Evolutionary conservation across 148 eudicot species (phyloP), one percentile per base, ranked within the genome.

Genomic region (Heliosperma pusillum): DNA sequence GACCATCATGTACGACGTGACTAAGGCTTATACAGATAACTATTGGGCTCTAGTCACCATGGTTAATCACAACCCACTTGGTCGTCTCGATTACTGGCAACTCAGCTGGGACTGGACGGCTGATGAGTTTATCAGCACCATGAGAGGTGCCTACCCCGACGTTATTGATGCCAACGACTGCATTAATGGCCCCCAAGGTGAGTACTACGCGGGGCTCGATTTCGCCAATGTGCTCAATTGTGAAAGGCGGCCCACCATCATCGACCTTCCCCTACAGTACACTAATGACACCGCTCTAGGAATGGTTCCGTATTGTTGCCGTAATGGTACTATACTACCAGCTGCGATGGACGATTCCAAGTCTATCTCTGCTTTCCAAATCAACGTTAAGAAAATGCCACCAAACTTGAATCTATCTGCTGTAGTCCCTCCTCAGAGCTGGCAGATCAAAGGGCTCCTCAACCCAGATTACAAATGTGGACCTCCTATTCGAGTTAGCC

Each of bases 21-120:
- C 62, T 4, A 69, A 76, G 70, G 78, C 90, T 21, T 83, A 86
- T 60, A 69, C 60, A 13, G 71, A 78, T 8, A 85, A 73, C 71
- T 90, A 90, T 78, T 88, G 89, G 90, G 95, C 95, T 20, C 85
- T 85, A 64, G 90, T 90, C 22, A 88, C 95, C 1, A 88, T 90
- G 73, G 69, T 74, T 45, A 90, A 90, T 67, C 85, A 90, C 68
- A 86, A 87, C 72, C 84, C 88, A 10, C 74, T 90, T 1, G 95
- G 95, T 25, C 91, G 95, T 10, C 90, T 90, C 45, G 95, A 90
- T 74, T 81, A 87, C 71, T 90, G 95, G 95, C 83, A 76, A 47
- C 76, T 90, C 30, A 88, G 84, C 76, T 90, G 88, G 87, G 89
- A 88, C 59, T 90, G 95, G 95, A 90, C 87, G 90, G 74, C 82